phyloP scores from a whole-genome alignment of 2,329 filamentous ascomycete species.

The Penicillium sp. region DNA sequence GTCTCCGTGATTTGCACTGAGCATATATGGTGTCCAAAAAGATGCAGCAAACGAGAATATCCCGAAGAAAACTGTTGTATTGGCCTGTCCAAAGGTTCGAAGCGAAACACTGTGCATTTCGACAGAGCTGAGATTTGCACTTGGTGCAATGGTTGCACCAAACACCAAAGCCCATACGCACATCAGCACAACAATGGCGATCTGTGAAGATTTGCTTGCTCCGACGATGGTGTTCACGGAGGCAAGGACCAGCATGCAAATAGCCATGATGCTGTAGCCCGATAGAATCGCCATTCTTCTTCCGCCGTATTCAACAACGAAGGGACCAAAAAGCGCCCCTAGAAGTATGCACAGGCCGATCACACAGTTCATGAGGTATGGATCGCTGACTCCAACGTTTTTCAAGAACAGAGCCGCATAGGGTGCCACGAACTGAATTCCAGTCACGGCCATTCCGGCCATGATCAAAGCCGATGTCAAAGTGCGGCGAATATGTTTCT shows the following conservation, averaged over 20 bases:
- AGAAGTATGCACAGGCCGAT: conserved; percentile 17
- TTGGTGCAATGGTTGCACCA: conserved; percentile 23
- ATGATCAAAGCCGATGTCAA: conserved; percentile 25
- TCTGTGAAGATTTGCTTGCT: conserved; percentile 6
- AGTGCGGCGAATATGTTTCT: conserved; percentile 25
- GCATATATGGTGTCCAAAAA: conserved; percentile 29
- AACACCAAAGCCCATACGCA: conserved; percentile 30
- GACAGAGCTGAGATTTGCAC: conserved; percentile 18
- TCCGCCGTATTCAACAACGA: conserved; percentile 24
- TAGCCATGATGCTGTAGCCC: conserved; percentile 21
- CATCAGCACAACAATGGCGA: conserved; percentile 23
- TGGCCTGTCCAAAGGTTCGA: conserved; percentile 28
- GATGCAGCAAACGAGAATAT: conserved; percentile 22
- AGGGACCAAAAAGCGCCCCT: conserved; percentile 15
- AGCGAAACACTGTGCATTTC: conserved; percentile 29
- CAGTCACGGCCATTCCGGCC: conserved; percentile 27
- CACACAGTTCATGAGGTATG: conserved; percentile 21
- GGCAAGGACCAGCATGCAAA: conserved; percentile 25
- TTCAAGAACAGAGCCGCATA: conserved; percentile 19
- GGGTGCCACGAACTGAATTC: conserved; percentile 22
- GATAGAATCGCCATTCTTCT: conserved; percentile 19
- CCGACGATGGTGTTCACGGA: conserved; percentile 20
- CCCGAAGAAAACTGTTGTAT: conserved; percentile 21
- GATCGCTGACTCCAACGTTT: conserved; percentile 21
- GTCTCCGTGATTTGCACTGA: conserved; percentile 21